Percentiles rank a stretch among this genome's conserved stretches.
Evolutionary conservation across 306 rosid species (phyloP).

Genomic region (Sechiopsis laciniata): DNA sequence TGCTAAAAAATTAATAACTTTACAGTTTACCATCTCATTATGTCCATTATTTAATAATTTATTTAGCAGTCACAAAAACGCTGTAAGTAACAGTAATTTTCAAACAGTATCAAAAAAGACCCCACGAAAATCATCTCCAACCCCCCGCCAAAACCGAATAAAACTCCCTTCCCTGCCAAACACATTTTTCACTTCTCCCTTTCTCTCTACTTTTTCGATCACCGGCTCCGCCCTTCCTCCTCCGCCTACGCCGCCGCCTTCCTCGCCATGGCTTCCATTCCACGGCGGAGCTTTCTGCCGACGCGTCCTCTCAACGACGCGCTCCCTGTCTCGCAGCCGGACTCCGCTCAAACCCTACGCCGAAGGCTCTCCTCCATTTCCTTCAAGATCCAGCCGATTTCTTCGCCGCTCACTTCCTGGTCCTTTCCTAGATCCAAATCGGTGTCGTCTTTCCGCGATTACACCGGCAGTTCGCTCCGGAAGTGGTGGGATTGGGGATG

Average conservation of each 20-base stretch:
- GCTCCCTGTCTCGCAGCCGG: constrained; percentile 55
- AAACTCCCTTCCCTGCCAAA: neutral
- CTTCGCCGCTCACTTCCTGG: constrained; percentile 42
- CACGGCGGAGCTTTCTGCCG: constrained; percentile 24
- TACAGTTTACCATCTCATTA: neutral
- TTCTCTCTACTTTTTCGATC: neutral
- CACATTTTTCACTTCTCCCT: neutral
- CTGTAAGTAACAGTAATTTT: neutral
- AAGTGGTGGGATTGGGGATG: constrained; percentile 79
- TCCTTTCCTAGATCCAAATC: constrained; percentile 62
- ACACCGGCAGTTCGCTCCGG: constrained; percentile 50
- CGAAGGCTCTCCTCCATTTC: constrained; percentile 67
- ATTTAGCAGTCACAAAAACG: neutral
- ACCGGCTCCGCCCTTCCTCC: neutral
- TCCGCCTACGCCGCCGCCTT: neutral
- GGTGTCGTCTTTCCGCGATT: constrained; percentile 56
- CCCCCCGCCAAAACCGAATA: constrained; percentile 16
- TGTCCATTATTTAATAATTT: neutral
- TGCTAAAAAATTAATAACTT: no score
- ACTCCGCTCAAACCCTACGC: constrained; percentile 32
- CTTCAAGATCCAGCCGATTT: constrained; percentile 48
- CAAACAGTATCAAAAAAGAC: neutral
- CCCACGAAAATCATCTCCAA: constrained; percentile 16
- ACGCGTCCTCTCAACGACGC: constrained; percentile 30
- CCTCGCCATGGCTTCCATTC: neutral